A percentile compares a stretch with the other conserved stretches of the same genome.
Conservation (phyloP, 331 rosid genomes). For the Malus hybrid region DNA sequence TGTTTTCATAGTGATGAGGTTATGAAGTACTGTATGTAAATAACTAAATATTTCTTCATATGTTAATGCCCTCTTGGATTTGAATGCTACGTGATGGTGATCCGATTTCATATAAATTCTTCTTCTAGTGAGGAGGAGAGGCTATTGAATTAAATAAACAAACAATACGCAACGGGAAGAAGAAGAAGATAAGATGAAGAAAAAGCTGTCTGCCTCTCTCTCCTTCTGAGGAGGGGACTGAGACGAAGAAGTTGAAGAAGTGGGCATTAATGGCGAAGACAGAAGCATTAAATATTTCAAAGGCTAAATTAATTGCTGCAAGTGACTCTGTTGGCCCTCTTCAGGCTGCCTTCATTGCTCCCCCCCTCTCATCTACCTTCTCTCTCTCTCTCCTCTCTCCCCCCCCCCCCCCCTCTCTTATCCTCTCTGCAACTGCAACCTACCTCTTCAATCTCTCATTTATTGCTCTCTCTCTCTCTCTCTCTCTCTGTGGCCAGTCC, state of each 20-base stretch:
- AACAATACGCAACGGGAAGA: background rate
- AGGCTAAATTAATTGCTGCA: slow-evolving; percentile 8
- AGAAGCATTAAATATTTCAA: slow-evolving; percentile 22
- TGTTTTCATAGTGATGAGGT: too few species aligned
- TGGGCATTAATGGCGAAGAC: slow-evolving; percentile 26
- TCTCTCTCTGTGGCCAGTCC: background rate
- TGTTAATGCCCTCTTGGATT: too few species aligned
- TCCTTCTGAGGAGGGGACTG: background rate
- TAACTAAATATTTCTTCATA: too few species aligned
- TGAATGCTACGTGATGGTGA: too few species aligned
- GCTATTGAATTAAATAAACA: background rate
- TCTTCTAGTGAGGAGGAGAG: background rate
- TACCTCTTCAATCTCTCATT: slow-evolving; percentile 16
- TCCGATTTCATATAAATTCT: too few species aligned
- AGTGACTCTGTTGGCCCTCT: slow-evolving; percentile 7
- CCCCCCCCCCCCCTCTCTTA: background rate
- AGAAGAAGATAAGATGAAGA: background rate
- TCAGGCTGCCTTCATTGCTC: slow-evolving; percentile 17
- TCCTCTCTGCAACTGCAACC: slow-evolving; percentile 27
- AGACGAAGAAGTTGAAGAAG: background rate
- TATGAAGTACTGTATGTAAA: too few species aligned
- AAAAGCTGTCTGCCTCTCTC: background rate
- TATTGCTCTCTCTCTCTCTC: slow-evolving; percentile 7
- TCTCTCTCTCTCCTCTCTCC: background rate
- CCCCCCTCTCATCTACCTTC: background rate